Conservation (phyloP, 2,329 filamentous ascomycete species). For the Venturiaceae sp. region DNA sequence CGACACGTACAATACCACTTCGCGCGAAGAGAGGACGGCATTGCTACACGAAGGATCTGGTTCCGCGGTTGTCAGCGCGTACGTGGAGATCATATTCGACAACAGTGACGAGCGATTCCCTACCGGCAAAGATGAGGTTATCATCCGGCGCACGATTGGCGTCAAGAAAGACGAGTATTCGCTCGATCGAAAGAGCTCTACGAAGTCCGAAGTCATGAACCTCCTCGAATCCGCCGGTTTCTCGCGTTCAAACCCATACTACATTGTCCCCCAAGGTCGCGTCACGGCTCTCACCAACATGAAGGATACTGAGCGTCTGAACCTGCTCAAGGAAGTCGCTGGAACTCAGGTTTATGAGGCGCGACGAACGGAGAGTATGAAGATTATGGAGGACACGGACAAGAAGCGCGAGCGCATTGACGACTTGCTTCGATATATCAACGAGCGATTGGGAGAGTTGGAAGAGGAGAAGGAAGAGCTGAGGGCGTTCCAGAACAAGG, state of each 20-base stretch:
- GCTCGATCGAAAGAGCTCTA: slow-evolving; percentile 91
- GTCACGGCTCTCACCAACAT: slow-evolving; percentile 96
- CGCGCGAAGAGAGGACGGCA: slow-evolving; percentile 88
- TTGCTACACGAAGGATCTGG: slow-evolving; percentile 91
- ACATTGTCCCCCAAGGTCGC: slow-evolving; percentile 95
- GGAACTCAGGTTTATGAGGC: slow-evolving; percentile 96
- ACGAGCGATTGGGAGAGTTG: slow-evolving; percentile 76
- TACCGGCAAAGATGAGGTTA: slow-evolving; percentile 82
- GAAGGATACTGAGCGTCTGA: slow-evolving; percentile 88
- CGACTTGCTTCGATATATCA: slow-evolving; percentile 82
- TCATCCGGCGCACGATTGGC: slow-evolving; percentile 87
- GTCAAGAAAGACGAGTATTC: slow-evolving; percentile 99
- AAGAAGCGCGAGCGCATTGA: slow-evolving; percentile 94
- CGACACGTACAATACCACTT: slow-evolving; percentile 94
- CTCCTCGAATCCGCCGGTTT: slow-evolving; percentile 93
- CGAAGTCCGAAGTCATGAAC: slow-evolving; percentile 89
- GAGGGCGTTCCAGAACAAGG: slow-evolving; percentile 87
- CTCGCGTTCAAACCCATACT: slow-evolving; percentile 95
- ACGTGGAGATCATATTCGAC: slow-evolving; percentile 98
- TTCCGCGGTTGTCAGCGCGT: slow-evolving; percentile 97
- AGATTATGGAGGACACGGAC: slow-evolving; percentile 95
- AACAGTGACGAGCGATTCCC: slow-evolving; percentile 94
- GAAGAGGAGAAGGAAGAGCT: slow-evolving; percentile 98
- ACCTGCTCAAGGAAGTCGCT: slow-evolving; percentile 92
- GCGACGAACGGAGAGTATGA: slow-evolving; percentile 79